Evolutionary conservation across 2,329 filamentous ascomycete species (phyloP).

Genomic region (Xylogone sp.): DNA sequence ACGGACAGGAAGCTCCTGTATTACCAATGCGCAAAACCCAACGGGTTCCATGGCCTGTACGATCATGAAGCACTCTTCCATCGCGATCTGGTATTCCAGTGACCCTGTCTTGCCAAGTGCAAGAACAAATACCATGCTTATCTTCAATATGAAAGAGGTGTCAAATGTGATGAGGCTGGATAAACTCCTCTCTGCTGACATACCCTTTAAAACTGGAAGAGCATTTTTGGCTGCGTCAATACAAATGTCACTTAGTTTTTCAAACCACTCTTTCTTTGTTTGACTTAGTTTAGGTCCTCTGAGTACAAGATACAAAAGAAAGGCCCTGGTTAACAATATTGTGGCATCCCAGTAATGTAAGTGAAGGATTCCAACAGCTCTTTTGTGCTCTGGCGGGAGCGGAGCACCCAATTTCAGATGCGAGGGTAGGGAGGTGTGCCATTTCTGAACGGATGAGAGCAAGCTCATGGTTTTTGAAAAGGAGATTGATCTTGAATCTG

Average conservation of each 20-base stretch:
- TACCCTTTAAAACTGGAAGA: conserved; percentile 9
- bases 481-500: conserved; percentile 11
- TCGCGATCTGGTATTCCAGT: conserved; percentile 6
- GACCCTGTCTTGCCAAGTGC: conserved; percentile 10
- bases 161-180: conserved; percentile 13
- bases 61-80: conserved; percentile 8
- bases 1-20: conserved; percentile 11
- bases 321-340: conserved; percentile 15
- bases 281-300: conserved; percentile 6
- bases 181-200: conserved; percentile 11
- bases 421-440: conserved; percentile 14
- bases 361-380: conserved; percentile 15
- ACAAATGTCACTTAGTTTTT: conserved; percentile 14
- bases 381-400: conserved; percentile 12
- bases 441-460: conserved; percentile 10
- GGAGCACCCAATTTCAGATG: conserved; percentile 16
- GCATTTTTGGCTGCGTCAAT: conserved; percentile 14
- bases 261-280: conserved; percentile 13
- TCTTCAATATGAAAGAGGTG: conserved; percentile 11
- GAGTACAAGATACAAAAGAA: conserved; percentile 15
- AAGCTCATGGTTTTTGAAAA: conserved; percentile 10
- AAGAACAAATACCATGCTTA: conserved; percentile 13
- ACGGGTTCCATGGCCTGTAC: conserved; percentile 15
- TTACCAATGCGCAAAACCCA: conserved; percentile 12
- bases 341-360: conserved; percentile 18